These are phyloP conservation scores for Mycena alexandri DNA, from an alignment of 768 basidiomycete species.

Conservation along the genomic window DNA sequence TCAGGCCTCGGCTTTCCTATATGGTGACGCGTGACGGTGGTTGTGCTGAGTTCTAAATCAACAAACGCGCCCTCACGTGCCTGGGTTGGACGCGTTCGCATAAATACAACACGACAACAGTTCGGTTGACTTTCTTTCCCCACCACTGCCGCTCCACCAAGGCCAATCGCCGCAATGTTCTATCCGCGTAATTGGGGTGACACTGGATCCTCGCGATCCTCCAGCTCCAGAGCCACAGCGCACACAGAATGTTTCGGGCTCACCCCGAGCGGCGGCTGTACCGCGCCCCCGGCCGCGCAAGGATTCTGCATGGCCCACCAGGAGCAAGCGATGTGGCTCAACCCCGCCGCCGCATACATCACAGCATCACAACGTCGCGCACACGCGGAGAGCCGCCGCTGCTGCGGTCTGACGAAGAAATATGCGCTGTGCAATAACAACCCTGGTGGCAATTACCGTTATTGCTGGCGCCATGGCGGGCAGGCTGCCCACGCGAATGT, in stretches of 20 bases:
- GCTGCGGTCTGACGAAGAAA: slow-evolving; percentile 27
- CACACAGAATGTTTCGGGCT: slow-evolving; percentile 9
- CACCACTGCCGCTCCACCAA: too few relatives aligned
- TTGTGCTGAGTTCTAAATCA: too few relatives aligned
- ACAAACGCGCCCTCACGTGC: too few relatives aligned
- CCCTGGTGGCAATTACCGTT: slow-evolving; percentile 2
- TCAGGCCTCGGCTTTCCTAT: too few relatives aligned
- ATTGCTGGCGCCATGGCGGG: slow-evolving; percentile 22
- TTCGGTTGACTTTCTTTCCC: too few relatives aligned
- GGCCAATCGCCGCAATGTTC: too few relatives aligned
- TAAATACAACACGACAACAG: too few relatives aligned
- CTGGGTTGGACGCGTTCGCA: too few relatives aligned
- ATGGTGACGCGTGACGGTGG: too few relatives aligned
- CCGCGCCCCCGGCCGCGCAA: neutral
- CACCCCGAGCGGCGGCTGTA: slow-evolving; percentile 3
- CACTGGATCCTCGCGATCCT: too few relatives aligned
- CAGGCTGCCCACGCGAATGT: slow-evolving; percentile 1
- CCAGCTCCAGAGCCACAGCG: too few relatives aligned
- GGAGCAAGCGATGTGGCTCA: slow-evolving; percentile 21
- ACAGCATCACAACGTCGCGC: neutral
- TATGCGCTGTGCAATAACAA: slow-evolving; percentile 21
- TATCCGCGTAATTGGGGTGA: too few relatives aligned
- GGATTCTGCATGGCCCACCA: slow-evolving; percentile 21
- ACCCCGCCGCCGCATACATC: slow-evolving; percentile 1
- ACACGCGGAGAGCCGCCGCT: slow-evolving; percentile 21